Conservation (phyloP, 225 moss, liverwort and hornwort species). For the Bryoerythrophyllum caledonicum region DNA sequence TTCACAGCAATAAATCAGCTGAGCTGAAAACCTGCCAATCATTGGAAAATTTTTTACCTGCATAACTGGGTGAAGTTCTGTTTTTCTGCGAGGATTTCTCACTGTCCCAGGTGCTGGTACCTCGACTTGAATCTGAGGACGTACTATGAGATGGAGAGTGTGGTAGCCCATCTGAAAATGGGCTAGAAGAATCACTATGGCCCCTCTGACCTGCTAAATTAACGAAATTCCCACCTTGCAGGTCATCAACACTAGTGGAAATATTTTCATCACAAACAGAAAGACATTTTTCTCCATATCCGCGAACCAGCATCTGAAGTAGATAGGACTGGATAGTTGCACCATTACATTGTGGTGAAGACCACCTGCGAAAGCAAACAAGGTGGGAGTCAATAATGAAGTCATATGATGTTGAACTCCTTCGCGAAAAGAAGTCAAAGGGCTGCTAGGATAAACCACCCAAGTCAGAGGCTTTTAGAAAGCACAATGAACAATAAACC, state of each 20-base stretch:
- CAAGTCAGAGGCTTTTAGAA: neutral
- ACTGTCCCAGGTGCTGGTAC: conserved; percentile 51
- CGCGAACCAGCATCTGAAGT: conserved; percentile 45
- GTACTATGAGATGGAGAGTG: conserved; percentile 50
- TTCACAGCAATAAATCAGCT: neutral
- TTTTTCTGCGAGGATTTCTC: conserved; percentile 49
- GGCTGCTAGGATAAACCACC: neutral
- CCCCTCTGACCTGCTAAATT: conserved; percentile 26
- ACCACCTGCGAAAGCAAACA: conserved; percentile 38
- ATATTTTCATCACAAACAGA: conserved; percentile 24
- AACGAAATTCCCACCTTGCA: conserved; percentile 24
- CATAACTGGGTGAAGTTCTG: conserved; percentile 47
- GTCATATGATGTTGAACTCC: too few species aligned
- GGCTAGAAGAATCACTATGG: conserved; percentile 33
- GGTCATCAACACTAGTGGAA: conserved; percentile 23
- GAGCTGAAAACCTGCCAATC: neutral
- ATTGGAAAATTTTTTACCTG: conserved; percentile 28
- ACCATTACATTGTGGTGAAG: conserved; percentile 41
- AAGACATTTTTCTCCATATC: conserved; percentile 44
- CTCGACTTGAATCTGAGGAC: conserved; percentile 50
- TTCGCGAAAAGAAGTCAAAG: neutral
- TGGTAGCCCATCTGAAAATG: conserved; percentile 34
- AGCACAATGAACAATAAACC: neutral
- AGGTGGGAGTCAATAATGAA: too few species aligned
- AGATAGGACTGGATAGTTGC: conserved; percentile 34